Evolutionary conservation across 2,329 filamentous ascomycete genomes (phyloP).

Genomic region (Scytalidium lignicola): DNA sequence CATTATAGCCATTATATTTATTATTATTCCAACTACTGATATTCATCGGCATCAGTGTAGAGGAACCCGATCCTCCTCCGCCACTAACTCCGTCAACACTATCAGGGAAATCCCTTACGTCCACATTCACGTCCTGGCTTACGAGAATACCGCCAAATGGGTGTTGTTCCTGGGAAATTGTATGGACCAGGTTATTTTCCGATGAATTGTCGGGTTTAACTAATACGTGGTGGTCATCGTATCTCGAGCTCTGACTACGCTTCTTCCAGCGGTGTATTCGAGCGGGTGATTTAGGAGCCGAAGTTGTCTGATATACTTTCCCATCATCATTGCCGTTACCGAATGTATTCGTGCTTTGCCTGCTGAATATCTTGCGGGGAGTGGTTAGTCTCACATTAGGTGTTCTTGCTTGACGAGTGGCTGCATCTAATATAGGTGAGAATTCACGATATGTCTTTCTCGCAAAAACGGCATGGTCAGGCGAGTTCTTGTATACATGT

Average conservation of each 20-base stretch:
- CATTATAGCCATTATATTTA: not conserved
- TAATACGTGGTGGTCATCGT: conserved; percentile 6
- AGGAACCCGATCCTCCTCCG: not conserved
- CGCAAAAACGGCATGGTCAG: conserved; percentile 54
- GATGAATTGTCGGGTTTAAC: conserved; percentile 9
- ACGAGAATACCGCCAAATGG: conserved; percentile 55
- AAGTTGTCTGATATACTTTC: not conserved
- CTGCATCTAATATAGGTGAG: conserved; percentile 39
- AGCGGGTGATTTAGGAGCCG: not conserved
- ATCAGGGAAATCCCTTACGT: conserved; percentile 26
- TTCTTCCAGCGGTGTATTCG: conserved; percentile 9
- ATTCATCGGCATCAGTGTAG: not conserved
- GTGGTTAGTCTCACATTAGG: conserved; percentile 5
- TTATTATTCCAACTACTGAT: too few relatives aligned
- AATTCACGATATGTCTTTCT: conserved; percentile 58
- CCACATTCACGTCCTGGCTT: conserved; percentile 56
- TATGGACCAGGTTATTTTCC: conserved; percentile 13
- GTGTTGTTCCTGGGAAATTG: conserved; percentile 4
- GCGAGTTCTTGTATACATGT: conserved; percentile 49
- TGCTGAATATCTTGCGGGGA: conserved; percentile 3
- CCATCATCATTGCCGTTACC: not conserved
- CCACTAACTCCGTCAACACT: not conserved
- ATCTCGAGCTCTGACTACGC: not conserved
- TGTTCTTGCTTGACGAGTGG: not conserved
- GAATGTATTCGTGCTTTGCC: not conserved